Percentiles rank a stretch among this genome's conserved stretches.
These are phyloP conservation scores for Ceratocystis diversiconidia DNA, from an alignment of 2,329 filamentous ascomycete genomes.

Conservation along the genomic window DNA sequence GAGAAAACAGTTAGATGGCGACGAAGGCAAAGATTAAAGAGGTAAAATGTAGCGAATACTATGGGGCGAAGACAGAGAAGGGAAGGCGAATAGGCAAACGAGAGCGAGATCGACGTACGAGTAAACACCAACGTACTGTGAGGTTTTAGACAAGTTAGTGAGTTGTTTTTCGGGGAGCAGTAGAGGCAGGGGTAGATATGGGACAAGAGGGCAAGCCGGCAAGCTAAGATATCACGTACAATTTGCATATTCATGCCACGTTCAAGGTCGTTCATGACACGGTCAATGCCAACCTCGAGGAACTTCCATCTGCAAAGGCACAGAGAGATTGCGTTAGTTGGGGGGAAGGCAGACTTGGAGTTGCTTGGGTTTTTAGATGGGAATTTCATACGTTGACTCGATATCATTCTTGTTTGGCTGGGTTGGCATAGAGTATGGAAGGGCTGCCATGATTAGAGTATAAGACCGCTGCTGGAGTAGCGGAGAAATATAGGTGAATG, in stretches of 20 bases:
- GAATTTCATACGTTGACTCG: constrained; percentile 31
- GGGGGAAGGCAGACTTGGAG: not conserved
- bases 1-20: not conserved
- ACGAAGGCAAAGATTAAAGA: no score
- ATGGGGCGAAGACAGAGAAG: not conserved
- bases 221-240: constrained; percentile 29
- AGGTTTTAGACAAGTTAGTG: constrained; percentile 8
- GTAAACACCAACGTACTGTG: constrained; percentile 86
- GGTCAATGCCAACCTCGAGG: constrained; percentile 72
- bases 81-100: not conserved
- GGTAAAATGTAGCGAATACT: not conserved
- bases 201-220: not conserved
- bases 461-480: not conserved
- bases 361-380: not conserved
- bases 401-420: constrained; percentile 49
- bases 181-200: not conserved
- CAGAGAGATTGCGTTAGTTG: not conserved
- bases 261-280: constrained; percentile 85
- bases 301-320: constrained; percentile 62
- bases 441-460: constrained; percentile 24
- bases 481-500: not conserved
- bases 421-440: constrained; percentile 36
- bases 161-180: not conserved
- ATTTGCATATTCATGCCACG: constrained; percentile 89
- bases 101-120: constrained; percentile 39